Base-by-base conservation (phyloP, 441 rosid species). In the Gossypium gossypioides region DNA sequence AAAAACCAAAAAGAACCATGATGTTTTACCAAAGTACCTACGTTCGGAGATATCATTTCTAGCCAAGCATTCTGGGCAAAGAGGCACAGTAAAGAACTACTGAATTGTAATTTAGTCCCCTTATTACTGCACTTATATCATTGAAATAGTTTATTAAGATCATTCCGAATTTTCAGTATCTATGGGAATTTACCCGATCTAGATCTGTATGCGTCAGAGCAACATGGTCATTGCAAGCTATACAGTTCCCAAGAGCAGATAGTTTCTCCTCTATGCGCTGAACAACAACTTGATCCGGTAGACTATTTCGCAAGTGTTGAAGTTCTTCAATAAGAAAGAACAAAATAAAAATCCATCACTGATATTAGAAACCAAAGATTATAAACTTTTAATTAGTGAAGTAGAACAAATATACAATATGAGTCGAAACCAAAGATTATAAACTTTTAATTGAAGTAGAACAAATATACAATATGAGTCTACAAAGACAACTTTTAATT, bases 151-250 rank as follows among this genome's bases (percentile, higher is more conserved):
- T n/a, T n/a, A n/a, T n/a, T n/a, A n/a, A n/a, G n/a, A n/a, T n/a
- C n/a, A n/a, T n/a, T n/a, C n/a, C n/a, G n/a, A n/a, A n/a, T n/a
- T n/a, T n/a, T n/a, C n/a, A n/a, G n/a, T n/a, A n/a, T n/a, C n/a
- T n/a, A 55, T 13, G 44, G 4, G 58, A 16, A 21, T 77, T 74
- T 84, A 92, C 97, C 88, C 54, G 85, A 83, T 88, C 96, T 52
- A 91, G 88, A 76, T 94, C 97, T 1, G 97, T 87, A 80, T 94
- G 99, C 6, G 94, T 85, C 75, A 94, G 86, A 72, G 99, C 97
- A 72, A 91, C 98, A 80, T 91, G 92, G 74, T 94, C 97, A 80
- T 94, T 92, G 83, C 97, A 94, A 55, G 96, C 93, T 77, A 94
- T 85, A 76, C 97, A 88, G 67, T 94, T 90, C 7, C 99, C 99